Evolutionary conservation across 331 rosid species (phyloP).

Genomic region (Spiraea crenata): DNA sequence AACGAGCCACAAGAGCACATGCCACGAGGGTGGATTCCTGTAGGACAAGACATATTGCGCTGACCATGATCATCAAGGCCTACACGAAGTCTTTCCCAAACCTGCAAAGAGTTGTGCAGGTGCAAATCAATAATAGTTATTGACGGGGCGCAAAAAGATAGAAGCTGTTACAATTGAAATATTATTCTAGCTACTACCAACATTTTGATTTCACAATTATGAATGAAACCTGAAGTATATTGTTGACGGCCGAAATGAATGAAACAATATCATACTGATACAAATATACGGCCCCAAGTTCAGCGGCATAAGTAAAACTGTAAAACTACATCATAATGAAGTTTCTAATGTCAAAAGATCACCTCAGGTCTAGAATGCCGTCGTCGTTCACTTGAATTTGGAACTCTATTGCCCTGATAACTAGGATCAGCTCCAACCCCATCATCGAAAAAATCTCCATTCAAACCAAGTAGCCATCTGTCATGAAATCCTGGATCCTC

Average conservation of each 20-base stretch:
- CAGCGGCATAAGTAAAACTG: slow-evolving; percentile 23
- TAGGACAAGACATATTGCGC: slow-evolving; percentile 66
- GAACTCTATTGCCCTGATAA: slow-evolving; percentile 59
- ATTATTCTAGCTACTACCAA: not conserved
- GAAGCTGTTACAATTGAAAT: not conserved
- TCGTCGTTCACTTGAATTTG: slow-evolving; percentile 56
- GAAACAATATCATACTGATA: not conserved
- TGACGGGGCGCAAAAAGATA: not conserved
- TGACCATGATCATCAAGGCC: slow-evolving; percentile 68
- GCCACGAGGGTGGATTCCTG: slow-evolving; percentile 80
- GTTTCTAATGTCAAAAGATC: slow-evolving; percentile 28
- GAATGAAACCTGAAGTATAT: not conserved
- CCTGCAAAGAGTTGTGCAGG: slow-evolving; percentile 39
- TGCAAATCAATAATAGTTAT: slow-evolving; percentile 24
- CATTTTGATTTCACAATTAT: not conserved
- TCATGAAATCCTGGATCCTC: slow-evolving; percentile 71
- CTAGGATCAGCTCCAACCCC: slow-evolving; percentile 56
- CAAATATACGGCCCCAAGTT: slow-evolving; percentile 24
- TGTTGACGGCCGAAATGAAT: not conserved
- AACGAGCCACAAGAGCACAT: slow-evolving; percentile 44
- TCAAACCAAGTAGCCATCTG: slow-evolving; percentile 88
- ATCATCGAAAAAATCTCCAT: slow-evolving; percentile 66
- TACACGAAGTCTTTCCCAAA: slow-evolving; percentile 95
- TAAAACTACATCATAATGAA: slow-evolving; percentile 26
- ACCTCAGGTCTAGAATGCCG: slow-evolving; percentile 94